Evolutionary conservation across 495 filamentous ascomycete species (phyloP), one percentile per base, ranked within the genome.

Genomic region (Aspergillus campestris): DNA sequence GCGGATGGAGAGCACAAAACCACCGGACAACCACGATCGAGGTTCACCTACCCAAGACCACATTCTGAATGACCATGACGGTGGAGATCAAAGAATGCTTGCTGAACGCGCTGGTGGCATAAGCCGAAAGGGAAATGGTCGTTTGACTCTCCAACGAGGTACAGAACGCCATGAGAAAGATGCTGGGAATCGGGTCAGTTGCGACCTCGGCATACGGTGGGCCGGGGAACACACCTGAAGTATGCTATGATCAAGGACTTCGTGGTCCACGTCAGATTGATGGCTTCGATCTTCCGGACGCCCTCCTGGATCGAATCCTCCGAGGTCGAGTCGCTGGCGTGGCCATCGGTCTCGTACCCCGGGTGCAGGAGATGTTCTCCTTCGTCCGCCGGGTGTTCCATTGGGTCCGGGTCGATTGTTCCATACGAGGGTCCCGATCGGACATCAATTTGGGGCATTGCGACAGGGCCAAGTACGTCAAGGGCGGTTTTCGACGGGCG

Each of bases 31-130:
- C 34, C 12, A 9, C 15, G 27, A 38, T n/a, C 9, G 29, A 1
- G 18, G 2, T 24, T 24, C 8, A 40, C 68, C 40, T 50, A 77
- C 75, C 72, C 52, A 78, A 74, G 37, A 81, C 74, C 33, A 81
- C 74, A 62, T 73, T 69, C 48, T 78, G 74, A 10, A 81, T 66
- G 9, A 80, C 75, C 11, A 71, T 59, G 12, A 79, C 74, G 3
- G 77, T 79, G 3, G 75, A 69, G 9, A 80, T 72, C 54, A 79
- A 57, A 2, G 77, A 79, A 45, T 80, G 77, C 42, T 71, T 68
- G 31, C 65, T 67, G 51, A 81, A 81, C n/a, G 77, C 66, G 55
- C 75, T 79, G 12, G 77, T 81, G 8, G 77, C 77, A 63, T 75
- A 79, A 13, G 72, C 67, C 4, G 74, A 72, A 34, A 79, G 59